Evolutionary conservation across 192 early-diverging fungal species (phyloP).

Genomic region (Phycomyces nitens): DNA sequence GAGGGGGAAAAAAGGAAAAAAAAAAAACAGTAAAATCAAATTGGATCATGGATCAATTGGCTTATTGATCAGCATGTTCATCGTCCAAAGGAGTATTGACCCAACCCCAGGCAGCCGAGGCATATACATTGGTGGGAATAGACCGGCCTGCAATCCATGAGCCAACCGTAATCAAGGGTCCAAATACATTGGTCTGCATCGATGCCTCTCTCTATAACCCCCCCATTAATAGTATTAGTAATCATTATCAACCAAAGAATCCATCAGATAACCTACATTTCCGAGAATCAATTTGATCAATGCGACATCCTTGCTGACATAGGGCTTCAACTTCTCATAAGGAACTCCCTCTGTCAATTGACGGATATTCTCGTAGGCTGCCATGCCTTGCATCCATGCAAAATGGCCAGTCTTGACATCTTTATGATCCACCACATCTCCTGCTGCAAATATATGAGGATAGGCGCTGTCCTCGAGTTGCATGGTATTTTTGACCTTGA

Average conservation of each 20-base stretch:
- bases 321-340: constrained; percentile 8
- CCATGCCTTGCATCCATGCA: constrained; percentile 28
- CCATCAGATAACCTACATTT: constrained; percentile 7
- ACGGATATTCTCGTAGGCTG: constrained; percentile 19
- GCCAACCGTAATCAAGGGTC: constrained; percentile 22
- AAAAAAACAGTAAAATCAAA: too few relatives aligned
- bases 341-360: constrained; percentile 11
- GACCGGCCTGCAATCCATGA: constrained; percentile 25
- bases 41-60: too few relatives aligned
- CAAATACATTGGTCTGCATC: constrained; percentile 24
- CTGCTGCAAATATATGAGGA: constrained; percentile 69
- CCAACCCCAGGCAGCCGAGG: constrained; percentile 17
- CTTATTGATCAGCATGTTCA: constrained; percentile 8
- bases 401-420: constrained; percentile 40
- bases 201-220: constrained; percentile 19
- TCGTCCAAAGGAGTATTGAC: constrained; percentile 19
- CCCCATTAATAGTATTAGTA: not conserved
- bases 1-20: too few relatives aligned
- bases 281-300: constrained; percentile 23
- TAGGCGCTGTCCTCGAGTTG: constrained; percentile 57
- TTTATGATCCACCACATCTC: constrained; percentile 60
- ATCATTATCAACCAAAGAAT: not conserved
- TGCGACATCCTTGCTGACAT: constrained; percentile 23
- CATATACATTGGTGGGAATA: constrained; percentile 23
- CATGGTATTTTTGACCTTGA: constrained; percentile 65